Evolutionary conservation across 2,329 filamentous ascomycete species (phyloP), one percentile per base, ranked within the genome.

Genomic region (Chrysoporthe austroafricana): DNA sequence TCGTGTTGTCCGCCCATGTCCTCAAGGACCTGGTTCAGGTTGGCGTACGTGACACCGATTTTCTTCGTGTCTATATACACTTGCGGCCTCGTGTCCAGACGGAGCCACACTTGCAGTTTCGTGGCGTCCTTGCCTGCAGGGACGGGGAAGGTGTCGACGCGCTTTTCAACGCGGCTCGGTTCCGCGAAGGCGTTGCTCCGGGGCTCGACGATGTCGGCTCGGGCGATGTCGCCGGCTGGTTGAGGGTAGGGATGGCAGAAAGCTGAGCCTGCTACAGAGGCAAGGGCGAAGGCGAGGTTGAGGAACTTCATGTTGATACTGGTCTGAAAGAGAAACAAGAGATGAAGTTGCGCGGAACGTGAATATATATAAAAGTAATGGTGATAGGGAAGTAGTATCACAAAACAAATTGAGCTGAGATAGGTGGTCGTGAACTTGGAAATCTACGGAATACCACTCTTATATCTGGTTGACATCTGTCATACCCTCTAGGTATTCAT

Each of bases 1-100:
- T n/a, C 21, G 46, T 50, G 46, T n/a, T 50, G n/a, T 16, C 46
- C 46, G 46, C 46, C 46, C 46, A 50, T 50, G 46, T 50, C 44
- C 44, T n/a, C n/a, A 7, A 48, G 44, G 18, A 48, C 44, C 44
- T 48, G 44, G 43, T 44, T n/a, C 44, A 48, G 44, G 44, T 48
- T 48, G 44, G 16, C 26, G 26, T 26, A 26, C 26, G 26, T 26
- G 26, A 26, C 26, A 26, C 26, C 26, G 26, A 26, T 26, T 26
- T 26, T 26, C 26, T 26, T 26, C 26, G 26, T 26, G 26, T 26
- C 26, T 26, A 26, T 26, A 26, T 26, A 26, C 26, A 26, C 26
- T 26, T 26, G 26, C 26, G 26, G 26, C 26, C 26, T 26, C 26
- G 26, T 26, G 26, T 26, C 26, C 26, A 26, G 26, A 26, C 26